These are phyloP conservation scores for Peronospora tabacina DNA, from an alignment of 352 stramenopile genomes.

Conservation along the genomic window DNA sequence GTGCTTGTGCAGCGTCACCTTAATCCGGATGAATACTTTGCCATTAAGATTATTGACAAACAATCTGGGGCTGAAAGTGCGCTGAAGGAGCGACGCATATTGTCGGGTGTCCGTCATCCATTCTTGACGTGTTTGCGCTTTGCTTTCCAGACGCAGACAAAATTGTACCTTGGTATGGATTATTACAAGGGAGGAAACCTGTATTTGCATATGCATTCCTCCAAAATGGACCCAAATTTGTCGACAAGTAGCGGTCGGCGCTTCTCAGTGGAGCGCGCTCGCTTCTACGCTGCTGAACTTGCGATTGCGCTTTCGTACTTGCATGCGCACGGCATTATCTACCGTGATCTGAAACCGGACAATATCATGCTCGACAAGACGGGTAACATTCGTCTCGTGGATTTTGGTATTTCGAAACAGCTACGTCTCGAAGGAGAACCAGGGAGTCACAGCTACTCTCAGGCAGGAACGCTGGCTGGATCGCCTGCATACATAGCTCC, in stretches of 20 bases:
- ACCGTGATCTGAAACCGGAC: slow-evolving; percentile 84
- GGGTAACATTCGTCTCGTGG: slow-evolving; percentile 83
- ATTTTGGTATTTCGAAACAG: slow-evolving; percentile 88
- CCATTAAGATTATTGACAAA: slow-evolving; percentile 87
- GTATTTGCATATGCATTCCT: slow-evolving; percentile 85
- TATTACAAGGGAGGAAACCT: slow-evolving; percentile 84
- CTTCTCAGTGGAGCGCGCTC: slow-evolving; percentile 56
- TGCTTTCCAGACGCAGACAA: slow-evolving; percentile 81
- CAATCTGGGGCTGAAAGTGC: slow-evolving; percentile 65
- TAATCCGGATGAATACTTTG: slow-evolving; percentile 72
- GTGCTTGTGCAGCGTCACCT: slow-evolving; percentile 75
- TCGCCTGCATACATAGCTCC: slow-evolving; percentile 83
- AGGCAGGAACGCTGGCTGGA: slow-evolving; percentile 64
- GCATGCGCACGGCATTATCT: slow-evolving; percentile 81
- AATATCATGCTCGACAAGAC: slow-evolving; percentile 87
- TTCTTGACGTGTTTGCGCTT: slow-evolving; percentile 79
- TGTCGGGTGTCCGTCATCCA: slow-evolving; percentile 68
- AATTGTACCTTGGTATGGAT: slow-evolving; percentile 73
- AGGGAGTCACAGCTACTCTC: slow-evolving; percentile 42
- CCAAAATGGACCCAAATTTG: slow-evolving; percentile 71
- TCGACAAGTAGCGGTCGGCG: slow-evolving; percentile 63
- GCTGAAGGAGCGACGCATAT: slow-evolving; percentile 66
- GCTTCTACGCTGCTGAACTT: slow-evolving; percentile 85
- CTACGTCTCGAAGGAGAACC: slow-evolving; percentile 34
- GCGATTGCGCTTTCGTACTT: slow-evolving; percentile 83